Evolutionary conservation across 1,284 basidiomycete genomes (phyloP), one percentile per base, ranked within the genome.

Genomic region (Phylloboletellus chloephorus): DNA sequence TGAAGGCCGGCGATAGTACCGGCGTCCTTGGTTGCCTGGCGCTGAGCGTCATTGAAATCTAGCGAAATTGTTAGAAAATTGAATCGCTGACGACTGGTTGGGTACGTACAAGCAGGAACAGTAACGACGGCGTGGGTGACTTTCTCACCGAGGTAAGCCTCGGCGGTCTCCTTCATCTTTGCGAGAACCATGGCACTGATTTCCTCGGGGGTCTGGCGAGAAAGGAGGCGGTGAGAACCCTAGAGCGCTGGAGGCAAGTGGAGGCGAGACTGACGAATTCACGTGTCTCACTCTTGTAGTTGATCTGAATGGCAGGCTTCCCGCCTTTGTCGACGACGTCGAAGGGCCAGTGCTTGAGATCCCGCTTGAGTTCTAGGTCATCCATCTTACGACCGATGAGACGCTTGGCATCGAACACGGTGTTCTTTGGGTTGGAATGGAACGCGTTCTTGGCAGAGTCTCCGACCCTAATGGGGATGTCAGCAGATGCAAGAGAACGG

Each of bases 101-200:
- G 10, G 4, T 4, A 63, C 78, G 49, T 48, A 82, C 78, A 98
- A 41, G 95, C 95, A 43, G 95, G 95, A 58, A 98, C 94, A 30
- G 95, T 98, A 64, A 98, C 91, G 46, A 98, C 94, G 48, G 95
- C 92, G 69, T 98, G 91, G 41, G 90, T 94, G 65, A 98, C 95
- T 67, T 92, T 88, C 65, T 93, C 78, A 52, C 93, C 94, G 46
- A 98, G 84, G 70, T 97, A 97, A 16, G 93, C 90, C 76, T 98
- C 95, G 49, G 95, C 95, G 32, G 91, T 98, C 74, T 98, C 95
- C 81, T 98, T 98, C 94, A 98, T 98, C 78, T 98, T 98, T 48
- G 67, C 74, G 48, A 98, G 72, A 57, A 98, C 79, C 95, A 98
- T 98, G 44, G 94, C 90, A 43, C 82, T 88, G 54, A 93, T 79